A percentile compares a stretch with the other conserved stretches of the same genome.
Evolutionary conservation across 352 stramenopile genomes (phyloP).

Genomic region (Phytophthora nicotianae): DNA sequence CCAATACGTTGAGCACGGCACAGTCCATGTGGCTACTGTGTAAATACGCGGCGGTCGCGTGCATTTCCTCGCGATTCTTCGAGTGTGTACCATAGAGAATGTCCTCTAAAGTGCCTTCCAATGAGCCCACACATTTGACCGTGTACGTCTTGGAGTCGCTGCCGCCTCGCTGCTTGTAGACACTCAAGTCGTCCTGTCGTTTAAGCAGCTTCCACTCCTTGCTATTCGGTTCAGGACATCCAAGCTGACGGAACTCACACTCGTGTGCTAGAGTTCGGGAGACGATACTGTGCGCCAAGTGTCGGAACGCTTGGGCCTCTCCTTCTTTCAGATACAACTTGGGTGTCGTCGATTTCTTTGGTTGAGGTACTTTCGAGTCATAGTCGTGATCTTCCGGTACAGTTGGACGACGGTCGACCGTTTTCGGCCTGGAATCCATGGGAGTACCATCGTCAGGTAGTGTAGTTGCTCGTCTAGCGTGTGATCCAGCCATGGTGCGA

Average conservation of each 20-base stretch:
- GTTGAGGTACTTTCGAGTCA: slow-evolving; percentile 8
- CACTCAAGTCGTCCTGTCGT: slow-evolving; percentile 34
- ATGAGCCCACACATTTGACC: slow-evolving; percentile 47
- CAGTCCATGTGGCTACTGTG: slow-evolving; percentile 50
- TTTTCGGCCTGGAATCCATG: slow-evolving; percentile 1
- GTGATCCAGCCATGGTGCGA: slow-evolving; percentile 3
- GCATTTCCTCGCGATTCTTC: slow-evolving; percentile 45
- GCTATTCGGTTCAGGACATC: slow-evolving; percentile 23
- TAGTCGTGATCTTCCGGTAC: slow-evolving; percentile 15
- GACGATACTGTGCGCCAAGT: slow-evolving; percentile 47
- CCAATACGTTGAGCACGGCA: slow-evolving; percentile 45
- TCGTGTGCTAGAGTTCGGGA: slow-evolving; percentile 49
- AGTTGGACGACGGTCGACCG: slow-evolving; percentile 18
- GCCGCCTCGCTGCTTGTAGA: slow-evolving; percentile 26
- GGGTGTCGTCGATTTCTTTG: slow-evolving; percentile 3
- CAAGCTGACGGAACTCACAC: slow-evolving; percentile 34
- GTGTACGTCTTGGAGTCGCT: slow-evolving; percentile 24
- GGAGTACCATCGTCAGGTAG: slow-evolving; percentile 5
- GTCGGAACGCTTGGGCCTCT: slow-evolving; percentile 35
- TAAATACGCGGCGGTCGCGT: slow-evolving; percentile 39
- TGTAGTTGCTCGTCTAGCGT: slow-evolving; percentile 25
- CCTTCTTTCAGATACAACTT: slow-evolving; percentile 31
- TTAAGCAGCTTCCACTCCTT: slow-evolving; percentile 44
- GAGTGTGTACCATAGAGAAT: slow-evolving; percentile 58
- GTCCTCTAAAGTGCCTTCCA: slow-evolving; percentile 59